Conservation (phyloP, 2,329 filamentous ascomycete genomes). For the Sodiomyces alkalinus region DNA sequence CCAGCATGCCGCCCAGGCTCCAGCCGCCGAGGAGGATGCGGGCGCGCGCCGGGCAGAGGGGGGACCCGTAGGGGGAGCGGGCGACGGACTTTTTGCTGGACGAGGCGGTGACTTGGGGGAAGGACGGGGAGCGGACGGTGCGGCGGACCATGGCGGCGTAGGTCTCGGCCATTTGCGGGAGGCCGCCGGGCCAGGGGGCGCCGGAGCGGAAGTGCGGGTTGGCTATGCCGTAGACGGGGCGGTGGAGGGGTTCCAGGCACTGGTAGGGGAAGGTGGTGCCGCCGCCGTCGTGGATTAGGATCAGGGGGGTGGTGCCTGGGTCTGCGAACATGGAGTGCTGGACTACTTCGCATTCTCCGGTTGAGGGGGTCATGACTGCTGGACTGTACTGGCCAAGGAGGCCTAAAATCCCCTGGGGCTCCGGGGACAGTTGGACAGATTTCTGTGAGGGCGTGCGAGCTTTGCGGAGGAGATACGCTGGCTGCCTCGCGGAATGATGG, state of each 20-base stretch:
- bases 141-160: slow-evolving; percentile 31
- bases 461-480: too few relatives aligned
- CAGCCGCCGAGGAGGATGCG: slow-evolving; percentile 38
- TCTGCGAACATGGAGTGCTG: slow-evolving; percentile 10
- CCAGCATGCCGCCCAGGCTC: slow-evolving; percentile 37
- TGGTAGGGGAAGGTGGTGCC: slow-evolving; percentile 44
- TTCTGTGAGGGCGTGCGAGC: too few relatives aligned
- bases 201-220: slow-evolving; percentile 36
- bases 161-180: slow-evolving; percentile 36
- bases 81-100: too few relatives aligned
- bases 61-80: not conserved
- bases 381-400: too few relatives aligned
- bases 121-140: slow-evolving; percentile 15
- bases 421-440: too few relatives aligned
- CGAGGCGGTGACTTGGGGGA: slow-evolving; percentile 7
- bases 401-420: too few relatives aligned
- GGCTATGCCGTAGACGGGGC: slow-evolving; percentile 36
- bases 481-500: too few relatives aligned
- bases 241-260: slow-evolving; percentile 31
- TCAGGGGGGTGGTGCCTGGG: slow-evolving; percentile 24
- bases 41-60: slow-evolving; percentile 13
- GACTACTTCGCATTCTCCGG: slow-evolving; percentile 7
- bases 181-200: slow-evolving; percentile 31
- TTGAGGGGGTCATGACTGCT: too few relatives aligned
- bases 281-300: slow-evolving; percentile 46